Evolutionary conservation across 2,329 filamentous ascomycete genomes (phyloP).

Genomic region (Metarhizium album): DNA sequence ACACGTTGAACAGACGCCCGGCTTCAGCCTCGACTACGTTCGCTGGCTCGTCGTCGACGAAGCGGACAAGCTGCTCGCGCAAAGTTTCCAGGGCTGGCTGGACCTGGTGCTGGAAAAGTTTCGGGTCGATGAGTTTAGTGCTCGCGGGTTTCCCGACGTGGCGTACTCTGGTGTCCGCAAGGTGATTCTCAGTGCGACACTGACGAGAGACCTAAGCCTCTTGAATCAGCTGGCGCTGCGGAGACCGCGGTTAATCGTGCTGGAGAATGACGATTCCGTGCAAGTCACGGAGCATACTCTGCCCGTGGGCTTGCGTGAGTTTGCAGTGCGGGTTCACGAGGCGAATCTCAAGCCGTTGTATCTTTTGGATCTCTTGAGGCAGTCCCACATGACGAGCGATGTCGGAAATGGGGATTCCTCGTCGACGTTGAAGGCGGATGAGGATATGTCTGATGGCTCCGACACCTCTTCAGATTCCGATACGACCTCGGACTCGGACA

Average conservation of each 20-base stretch:
- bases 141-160: constrained; percentile 42
- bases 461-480: constrained; percentile 21
- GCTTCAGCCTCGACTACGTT: constrained; percentile 67
- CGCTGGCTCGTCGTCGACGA: constrained; percentile 90
- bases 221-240: constrained; percentile 62
- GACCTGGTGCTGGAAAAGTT: constrained; percentile 57
- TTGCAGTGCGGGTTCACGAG: constrained; percentile 57
- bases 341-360: constrained; percentile 70
- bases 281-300: constrained; percentile 39
- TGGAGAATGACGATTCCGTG: constrained; percentile 48
- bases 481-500: constrained; percentile 24
- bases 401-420: constrained; percentile 5
- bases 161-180: constrained; percentile 55
- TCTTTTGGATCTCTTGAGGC: constrained; percentile 64
- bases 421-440: neutral
- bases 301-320: constrained; percentile 53
- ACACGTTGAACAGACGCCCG: constrained; percentile 73
- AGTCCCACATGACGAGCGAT: constrained; percentile 32
- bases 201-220: constrained; percentile 78
- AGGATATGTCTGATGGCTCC: constrained; percentile 9
- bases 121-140: constrained; percentile 35
- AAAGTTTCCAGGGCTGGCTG: constrained; percentile 90
- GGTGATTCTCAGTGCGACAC: constrained; percentile 80
- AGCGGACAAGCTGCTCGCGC: constrained; percentile 81
- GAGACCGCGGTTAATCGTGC: constrained; percentile 64